phyloP scores from a whole-genome alignment of 1,139 yeast genomes.

The Blastobotrys malaysiensis region DNA sequence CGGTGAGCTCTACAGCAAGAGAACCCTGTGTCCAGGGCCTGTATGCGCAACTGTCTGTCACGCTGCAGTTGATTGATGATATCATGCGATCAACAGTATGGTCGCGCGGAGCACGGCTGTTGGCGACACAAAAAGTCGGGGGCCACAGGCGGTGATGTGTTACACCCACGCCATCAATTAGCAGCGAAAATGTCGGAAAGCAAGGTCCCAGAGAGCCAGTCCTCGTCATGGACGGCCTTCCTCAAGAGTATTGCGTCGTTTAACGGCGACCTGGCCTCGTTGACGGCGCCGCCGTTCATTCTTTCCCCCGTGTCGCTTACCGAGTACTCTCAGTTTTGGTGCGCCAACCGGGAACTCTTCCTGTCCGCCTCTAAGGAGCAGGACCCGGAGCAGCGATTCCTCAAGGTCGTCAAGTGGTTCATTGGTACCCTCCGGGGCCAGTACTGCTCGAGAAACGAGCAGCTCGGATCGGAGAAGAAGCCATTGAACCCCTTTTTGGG shows the following conservation, averaged over 20 bases:
- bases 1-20: too few species aligned
- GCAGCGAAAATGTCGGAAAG: conserved; percentile 13
- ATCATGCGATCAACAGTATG: neutral
- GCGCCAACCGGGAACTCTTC: conserved; percentile 81
- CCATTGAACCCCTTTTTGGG: conserved; percentile 94
- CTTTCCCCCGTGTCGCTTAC: conserved; percentile 82
- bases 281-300: conserved; percentile 98
- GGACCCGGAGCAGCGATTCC: conserved; percentile 51
- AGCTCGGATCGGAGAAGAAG: conserved; percentile 89
- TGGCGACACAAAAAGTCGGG: neutral
- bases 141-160: too few species aligned
- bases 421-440: conserved; percentile 87
- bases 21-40: too few species aligned
- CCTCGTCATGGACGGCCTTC: conserved; percentile 39
- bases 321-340: conserved; percentile 81
- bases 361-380: conserved; percentile 55
- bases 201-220: conserved; percentile 16
- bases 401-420: conserved; percentile 87
- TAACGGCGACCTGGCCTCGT: conserved; percentile 87
- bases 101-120: neutral
- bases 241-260: conserved; percentile 87
- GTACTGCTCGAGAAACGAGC: conserved; percentile 87
- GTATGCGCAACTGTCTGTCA: too few species aligned
- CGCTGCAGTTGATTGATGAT: too few species aligned
- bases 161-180: neutral